These are phyloP conservation scores for Acacia crassicarpa DNA, from an alignment of 306 rosid species.

Conservation along the genomic window DNA sequence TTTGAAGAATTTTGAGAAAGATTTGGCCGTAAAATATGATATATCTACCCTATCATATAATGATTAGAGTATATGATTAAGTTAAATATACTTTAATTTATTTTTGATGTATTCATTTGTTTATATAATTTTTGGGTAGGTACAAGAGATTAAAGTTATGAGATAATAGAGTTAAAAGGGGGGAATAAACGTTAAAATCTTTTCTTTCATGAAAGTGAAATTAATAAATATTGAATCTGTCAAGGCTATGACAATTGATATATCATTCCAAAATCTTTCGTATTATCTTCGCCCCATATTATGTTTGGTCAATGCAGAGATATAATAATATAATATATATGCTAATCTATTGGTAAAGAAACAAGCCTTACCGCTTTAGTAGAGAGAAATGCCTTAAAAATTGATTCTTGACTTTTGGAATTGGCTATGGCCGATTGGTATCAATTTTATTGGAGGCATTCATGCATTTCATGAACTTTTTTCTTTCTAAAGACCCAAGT, in stretches of 20 bases:
- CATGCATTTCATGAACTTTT: constrained; percentile 49
- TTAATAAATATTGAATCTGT: no score
- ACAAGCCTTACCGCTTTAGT: not conserved
- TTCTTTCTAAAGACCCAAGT: constrained; percentile 30
- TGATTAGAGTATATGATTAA: not conserved
- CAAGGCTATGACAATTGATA: not conserved
- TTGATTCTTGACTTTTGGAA: constrained; percentile 38
- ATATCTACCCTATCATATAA: not conserved
- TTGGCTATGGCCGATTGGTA: not conserved
- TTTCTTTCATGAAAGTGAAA: not conserved
- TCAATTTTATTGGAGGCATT: constrained; percentile 18
- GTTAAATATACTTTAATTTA: not conserved
- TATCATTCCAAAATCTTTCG: not conserved
- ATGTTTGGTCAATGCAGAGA: not conserved
- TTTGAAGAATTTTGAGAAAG: not conserved
- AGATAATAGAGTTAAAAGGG: not conserved
- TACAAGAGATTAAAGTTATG: not conserved
- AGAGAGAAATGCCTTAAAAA: not conserved
- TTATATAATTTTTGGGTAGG: not conserved
- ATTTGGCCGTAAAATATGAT: not conserved
- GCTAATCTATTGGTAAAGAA: constrained; percentile 2
- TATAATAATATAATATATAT: not conserved
- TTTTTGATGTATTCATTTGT: not conserved
- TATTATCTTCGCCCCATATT: not conserved
- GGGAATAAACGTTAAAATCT: not conserved